Evolutionary conservation across 176 grass and related monocot species (phyloP).

Genomic region (Carex cristatella): DNA sequence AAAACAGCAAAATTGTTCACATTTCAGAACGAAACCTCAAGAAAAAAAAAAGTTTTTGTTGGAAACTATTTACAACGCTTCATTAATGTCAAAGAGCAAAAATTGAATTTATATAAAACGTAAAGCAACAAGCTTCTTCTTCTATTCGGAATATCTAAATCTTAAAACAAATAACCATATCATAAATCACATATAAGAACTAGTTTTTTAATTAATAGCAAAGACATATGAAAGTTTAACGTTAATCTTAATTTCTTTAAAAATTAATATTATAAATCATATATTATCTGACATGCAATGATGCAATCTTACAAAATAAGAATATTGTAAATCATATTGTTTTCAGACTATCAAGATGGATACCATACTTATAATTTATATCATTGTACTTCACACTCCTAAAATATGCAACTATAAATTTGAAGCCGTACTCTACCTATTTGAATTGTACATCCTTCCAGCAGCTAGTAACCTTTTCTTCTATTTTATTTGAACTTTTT

Average conservation of each 20-base stretch:
- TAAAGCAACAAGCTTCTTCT: too few relatives aligned
- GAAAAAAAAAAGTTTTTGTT: not conserved
- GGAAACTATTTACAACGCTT: not conserved
- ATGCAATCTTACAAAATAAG: not conserved
- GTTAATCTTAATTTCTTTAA: too few relatives aligned
- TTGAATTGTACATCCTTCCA: not conserved
- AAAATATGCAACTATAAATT: not conserved
- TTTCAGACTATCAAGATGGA: not conserved
- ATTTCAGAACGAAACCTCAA: too few relatives aligned
- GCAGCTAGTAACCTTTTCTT: not conserved
- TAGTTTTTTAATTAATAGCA: too few relatives aligned
- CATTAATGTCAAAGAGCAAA: too few relatives aligned
- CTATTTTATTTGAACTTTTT: not conserved
- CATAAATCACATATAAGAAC: not conserved
- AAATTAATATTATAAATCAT: not conserved
- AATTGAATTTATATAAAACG: too few relatives aligned
- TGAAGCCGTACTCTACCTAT: not conserved
- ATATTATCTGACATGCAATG: not conserved
- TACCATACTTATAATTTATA: not conserved
- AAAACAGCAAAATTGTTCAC: too few relatives aligned
- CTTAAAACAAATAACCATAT: not conserved
- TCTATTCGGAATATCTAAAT: not conserved
- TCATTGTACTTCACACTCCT: not conserved
- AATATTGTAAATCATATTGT: not conserved
- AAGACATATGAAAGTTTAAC: too few relatives aligned